Evolutionary conservation across 2,329 filamentous ascomycete genomes (phyloP).

Genomic region (Monilinia fructicola): DNA sequence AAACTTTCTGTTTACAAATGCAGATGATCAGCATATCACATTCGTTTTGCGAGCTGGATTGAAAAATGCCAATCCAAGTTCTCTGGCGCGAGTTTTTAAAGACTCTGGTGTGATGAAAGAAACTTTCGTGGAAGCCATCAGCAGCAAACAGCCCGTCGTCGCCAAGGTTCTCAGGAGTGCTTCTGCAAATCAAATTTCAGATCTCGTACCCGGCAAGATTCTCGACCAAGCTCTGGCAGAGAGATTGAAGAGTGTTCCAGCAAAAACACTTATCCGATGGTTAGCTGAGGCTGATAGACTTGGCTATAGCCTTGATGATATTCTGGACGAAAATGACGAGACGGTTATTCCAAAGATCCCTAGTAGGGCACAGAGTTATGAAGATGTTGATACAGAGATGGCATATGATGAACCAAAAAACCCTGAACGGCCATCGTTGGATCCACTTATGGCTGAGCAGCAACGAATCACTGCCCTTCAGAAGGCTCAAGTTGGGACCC

Average conservation of each 20-base stretch:
- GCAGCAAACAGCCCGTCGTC: conserved; percentile 27
- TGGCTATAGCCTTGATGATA: conserved; percentile 37
- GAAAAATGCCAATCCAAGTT: conserved; percentile 31
- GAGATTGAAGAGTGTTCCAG: conserved; percentile 31
- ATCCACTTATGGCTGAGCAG: conserved; percentile 24
- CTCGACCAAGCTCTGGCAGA: conserved; percentile 30
- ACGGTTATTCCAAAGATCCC: conserved; percentile 28
- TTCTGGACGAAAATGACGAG: conserved; percentile 35
- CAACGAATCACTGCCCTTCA: conserved; percentile 21
- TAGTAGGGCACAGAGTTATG: conserved; percentile 12
- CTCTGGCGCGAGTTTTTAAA: conserved; percentile 33
- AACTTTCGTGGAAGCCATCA: conserved; percentile 25
- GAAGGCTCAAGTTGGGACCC: background rate
- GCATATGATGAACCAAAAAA: conserved; percentile 6
- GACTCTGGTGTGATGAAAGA: conserved; percentile 32
- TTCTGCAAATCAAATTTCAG: conserved; percentile 25
- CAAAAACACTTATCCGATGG: conserved; percentile 33
- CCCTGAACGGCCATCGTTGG: conserved; percentile 2
- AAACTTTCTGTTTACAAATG: conserved; percentile 31
- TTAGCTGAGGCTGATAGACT: conserved; percentile 34
- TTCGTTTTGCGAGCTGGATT: conserved; percentile 36
- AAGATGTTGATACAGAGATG: conserved; percentile 22
- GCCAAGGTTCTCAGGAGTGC: conserved; percentile 28
- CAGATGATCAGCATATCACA: conserved; percentile 33
- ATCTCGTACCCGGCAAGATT: conserved; percentile 27